These are phyloP conservation scores for Populus pruinosa DNA, from an alignment of 345 rosid species.

Conservation along the genomic window DNA sequence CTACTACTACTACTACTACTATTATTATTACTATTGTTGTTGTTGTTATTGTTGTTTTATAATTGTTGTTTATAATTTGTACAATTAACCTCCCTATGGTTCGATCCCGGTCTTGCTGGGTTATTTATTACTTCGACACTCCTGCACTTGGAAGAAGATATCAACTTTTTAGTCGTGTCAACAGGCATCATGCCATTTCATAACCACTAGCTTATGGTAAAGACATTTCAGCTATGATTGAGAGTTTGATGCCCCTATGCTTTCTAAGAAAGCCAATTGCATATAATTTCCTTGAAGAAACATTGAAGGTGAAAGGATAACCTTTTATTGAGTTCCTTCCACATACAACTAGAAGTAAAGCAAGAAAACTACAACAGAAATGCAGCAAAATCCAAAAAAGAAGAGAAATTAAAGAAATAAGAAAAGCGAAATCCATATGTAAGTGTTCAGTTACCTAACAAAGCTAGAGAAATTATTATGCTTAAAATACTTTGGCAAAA, in stretches of 20 bases:
- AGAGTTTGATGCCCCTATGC: neutral
- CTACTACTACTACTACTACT: too few relatives aligned
- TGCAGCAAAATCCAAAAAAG: neutral
- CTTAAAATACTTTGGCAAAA: constrained; percentile 80
- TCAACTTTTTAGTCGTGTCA: too few relatives aligned
- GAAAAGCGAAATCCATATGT: constrained; percentile 40
- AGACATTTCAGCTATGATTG: neutral
- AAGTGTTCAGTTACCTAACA: constrained; percentile 84
- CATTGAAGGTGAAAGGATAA: neutral
- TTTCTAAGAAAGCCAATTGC: neutral
- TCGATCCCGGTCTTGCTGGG: too few relatives aligned
- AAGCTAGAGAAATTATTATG: constrained; percentile 93
- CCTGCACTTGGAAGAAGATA: too few relatives aligned
- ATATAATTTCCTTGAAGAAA: neutral
- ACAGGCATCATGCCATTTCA: neutral
- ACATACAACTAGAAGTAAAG: neutral
- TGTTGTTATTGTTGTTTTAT: too few relatives aligned
- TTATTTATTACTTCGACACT: too few relatives aligned
- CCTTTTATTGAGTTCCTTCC: neutral
- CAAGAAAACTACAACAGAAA: neutral
- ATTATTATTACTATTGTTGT: too few relatives aligned
- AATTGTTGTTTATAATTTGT: too few relatives aligned
- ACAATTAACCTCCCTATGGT: too few relatives aligned
- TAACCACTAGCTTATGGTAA: neutral
- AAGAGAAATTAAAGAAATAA: neutral